phyloP scores from a whole-genome alignment of 805 yeast genomes.

The Lachancea waltii region DNA sequence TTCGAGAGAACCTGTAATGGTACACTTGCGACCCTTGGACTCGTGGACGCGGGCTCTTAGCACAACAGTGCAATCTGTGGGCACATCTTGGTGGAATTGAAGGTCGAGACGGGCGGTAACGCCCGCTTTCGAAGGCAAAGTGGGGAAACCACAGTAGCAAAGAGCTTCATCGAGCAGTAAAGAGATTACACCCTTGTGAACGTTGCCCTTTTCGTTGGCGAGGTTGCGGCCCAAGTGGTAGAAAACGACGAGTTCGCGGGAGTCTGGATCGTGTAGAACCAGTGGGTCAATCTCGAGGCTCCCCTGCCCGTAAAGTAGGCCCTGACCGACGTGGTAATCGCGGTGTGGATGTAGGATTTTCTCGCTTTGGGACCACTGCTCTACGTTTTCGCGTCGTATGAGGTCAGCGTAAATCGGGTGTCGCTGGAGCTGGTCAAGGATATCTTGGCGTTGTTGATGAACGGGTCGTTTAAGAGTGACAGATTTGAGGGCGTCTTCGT shows the following conservation, averaged over 20 bases:
- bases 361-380: conserved; percentile 34
- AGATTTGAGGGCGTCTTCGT: conserved; percentile 16
- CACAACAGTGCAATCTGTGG: conserved; percentile 57
- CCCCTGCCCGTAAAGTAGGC: conserved; percentile 61
- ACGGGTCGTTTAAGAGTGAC: conserved; percentile 17
- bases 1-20: conserved; percentile 65
- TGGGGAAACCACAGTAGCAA: conserved; percentile 79
- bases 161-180: conserved; percentile 79
- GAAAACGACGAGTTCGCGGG: conserved; percentile 54
- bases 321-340: conserved; percentile 61
- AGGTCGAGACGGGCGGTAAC: conserved; percentile 77
- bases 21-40: conserved; percentile 72
- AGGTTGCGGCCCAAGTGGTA: conserved; percentile 64
- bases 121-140: conserved; percentile 74
- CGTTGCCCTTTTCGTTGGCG: conserved; percentile 61
- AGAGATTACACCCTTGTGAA: conserved; percentile 77
- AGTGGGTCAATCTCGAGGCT: conserved; percentile 73
- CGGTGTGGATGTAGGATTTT: conserved; percentile 54
- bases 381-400: conserved; percentile 13
- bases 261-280: conserved; percentile 45
- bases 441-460: conserved; percentile 23
- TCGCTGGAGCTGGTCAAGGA: conserved; percentile 22
- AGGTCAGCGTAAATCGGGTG: conserved; percentile 18
- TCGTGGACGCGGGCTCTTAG: conserved; percentile 61
- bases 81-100: conserved; percentile 44